Percentiles rank a stretch among this genome's conserved stretches.
phyloP scores from a whole-genome alignment of 2,329 filamentous ascomycete genomes.

The Talaromyces sp. region DNA sequence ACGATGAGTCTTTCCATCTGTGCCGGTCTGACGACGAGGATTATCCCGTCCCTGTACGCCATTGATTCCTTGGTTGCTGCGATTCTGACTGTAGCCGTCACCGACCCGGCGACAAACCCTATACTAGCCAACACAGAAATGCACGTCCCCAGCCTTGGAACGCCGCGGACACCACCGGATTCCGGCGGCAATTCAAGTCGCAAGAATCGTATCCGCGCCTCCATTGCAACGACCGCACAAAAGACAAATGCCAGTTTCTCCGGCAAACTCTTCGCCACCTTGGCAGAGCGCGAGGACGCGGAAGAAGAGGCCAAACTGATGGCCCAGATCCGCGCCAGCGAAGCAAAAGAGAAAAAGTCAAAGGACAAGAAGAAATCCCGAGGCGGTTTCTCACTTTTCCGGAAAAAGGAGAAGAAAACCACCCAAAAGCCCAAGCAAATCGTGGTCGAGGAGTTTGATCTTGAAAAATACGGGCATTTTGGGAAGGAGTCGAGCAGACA shows the following conservation, averaged over 20 bases:
- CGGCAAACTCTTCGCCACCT: slow-evolving; percentile 31
- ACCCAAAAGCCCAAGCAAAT: slow-evolving; percentile 27
- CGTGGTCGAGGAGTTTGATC: slow-evolving; percentile 40
- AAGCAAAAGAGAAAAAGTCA: slow-evolving; percentile 15
- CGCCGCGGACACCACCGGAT: slow-evolving; percentile 8
- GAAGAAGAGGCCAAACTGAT: slow-evolving; percentile 34
- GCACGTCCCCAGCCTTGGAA: slow-evolving; percentile 18
- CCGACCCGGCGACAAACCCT: slow-evolving; percentile 37
- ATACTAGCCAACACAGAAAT: slow-evolving; percentile 35
- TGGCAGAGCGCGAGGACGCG: slow-evolving; percentile 41
- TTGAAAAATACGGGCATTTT: slow-evolving; percentile 42
- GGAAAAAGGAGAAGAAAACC: background rate
- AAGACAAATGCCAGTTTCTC: slow-evolving; percentile 17
- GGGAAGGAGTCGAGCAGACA: slow-evolving; percentile 30
- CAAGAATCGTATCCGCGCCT: slow-evolving; percentile 1
- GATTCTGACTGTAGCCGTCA: slow-evolving; percentile 41
- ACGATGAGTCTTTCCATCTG: slow-evolving; percentile 38
- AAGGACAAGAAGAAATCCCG: background rate
- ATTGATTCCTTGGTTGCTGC: slow-evolving; percentile 45
- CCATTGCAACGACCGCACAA: slow-evolving; percentile 7
- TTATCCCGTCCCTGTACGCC: slow-evolving; percentile 43
- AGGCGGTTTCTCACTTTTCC: slow-evolving; percentile 5
- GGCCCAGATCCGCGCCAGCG: slow-evolving; percentile 25
- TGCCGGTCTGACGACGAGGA: slow-evolving; percentile 34
- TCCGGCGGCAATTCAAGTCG: background rate